Conservation (phyloP, 2,329 filamentous ascomycete genomes). For the Pestalotiopsis sp. region DNA sequence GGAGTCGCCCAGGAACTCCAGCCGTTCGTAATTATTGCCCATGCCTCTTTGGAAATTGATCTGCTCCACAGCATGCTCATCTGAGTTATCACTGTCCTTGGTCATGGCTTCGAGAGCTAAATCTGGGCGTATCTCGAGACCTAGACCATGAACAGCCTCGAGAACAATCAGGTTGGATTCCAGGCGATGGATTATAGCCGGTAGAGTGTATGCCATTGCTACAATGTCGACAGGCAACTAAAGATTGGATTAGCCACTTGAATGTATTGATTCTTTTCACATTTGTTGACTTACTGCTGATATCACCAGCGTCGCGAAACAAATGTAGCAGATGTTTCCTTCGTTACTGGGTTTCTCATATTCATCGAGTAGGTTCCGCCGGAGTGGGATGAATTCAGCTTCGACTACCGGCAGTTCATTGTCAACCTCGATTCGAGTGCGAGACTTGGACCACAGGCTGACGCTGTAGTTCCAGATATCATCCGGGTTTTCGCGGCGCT, state of each 20-base stretch:
- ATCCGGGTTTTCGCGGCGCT: slow-evolving; percentile 35
- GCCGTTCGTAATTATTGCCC: slow-evolving; percentile 91
- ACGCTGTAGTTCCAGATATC: slow-evolving; percentile 84
- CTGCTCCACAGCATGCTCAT: slow-evolving; percentile 68
- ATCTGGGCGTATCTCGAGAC: slow-evolving; percentile 63
- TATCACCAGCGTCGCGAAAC: slow-evolving; percentile 74
- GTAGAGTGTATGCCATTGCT: slow-evolving; percentile 73
- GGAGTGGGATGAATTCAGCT: slow-evolving; percentile 71
- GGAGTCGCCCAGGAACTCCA: slow-evolving; percentile 91
- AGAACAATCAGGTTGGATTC: slow-evolving; percentile 80
- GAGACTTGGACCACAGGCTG: slow-evolving; percentile 69
- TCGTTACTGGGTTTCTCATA: slow-evolving; percentile 54
- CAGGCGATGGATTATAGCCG: slow-evolving; percentile 81
- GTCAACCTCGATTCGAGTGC: slow-evolving; percentile 54
- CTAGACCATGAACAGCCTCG: slow-evolving; percentile 70
- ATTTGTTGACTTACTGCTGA: slow-evolving; percentile 63
- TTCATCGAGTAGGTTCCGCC: slow-evolving; percentile 83
- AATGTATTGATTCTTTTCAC: background rate
- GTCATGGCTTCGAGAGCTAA: slow-evolving; percentile 88
- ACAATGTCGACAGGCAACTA: slow-evolving; percentile 72
- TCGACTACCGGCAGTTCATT: slow-evolving; percentile 79
- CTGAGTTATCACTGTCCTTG: slow-evolving; percentile 85
- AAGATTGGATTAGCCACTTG: background rate
- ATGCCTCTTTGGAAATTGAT: slow-evolving; percentile 81
- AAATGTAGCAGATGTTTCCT: slow-evolving; percentile 63